These are phyloP conservation scores for Candida stauntonica DNA, from an alignment of 805 yeast species.

Conservation along the genomic window DNA sequence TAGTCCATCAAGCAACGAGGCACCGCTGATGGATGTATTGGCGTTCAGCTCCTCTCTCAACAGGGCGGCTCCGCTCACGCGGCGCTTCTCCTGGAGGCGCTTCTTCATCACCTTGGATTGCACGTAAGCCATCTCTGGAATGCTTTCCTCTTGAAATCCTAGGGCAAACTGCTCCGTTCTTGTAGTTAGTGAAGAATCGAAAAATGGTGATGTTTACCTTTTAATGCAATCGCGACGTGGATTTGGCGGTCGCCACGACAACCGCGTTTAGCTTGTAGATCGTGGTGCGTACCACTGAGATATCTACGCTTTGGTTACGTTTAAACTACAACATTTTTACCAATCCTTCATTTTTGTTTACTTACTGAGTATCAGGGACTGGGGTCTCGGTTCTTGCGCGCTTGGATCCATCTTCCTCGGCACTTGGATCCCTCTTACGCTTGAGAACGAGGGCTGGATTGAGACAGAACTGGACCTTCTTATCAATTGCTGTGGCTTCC, in stretches of 20 bases:
- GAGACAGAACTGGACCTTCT: conserved; percentile 56
- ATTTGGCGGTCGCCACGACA: background rate
- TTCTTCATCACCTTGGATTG: conserved; percentile 27
- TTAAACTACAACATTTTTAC: no score
- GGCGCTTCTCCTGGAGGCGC: conserved; percentile 27
- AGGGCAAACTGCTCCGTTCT: background rate
- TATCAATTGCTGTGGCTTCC: conserved; percentile 58
- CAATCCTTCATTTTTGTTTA: no score
- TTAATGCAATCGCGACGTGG: background rate
- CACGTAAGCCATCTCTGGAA: conserved; percentile 24
- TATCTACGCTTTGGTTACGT: no score
- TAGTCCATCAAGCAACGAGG: conserved; percentile 22
- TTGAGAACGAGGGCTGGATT: conserved; percentile 54
- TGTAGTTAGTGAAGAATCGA: background rate
- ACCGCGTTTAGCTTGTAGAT: no score
- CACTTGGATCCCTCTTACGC: conserved; percentile 33
- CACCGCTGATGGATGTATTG: conserved; percentile 11
- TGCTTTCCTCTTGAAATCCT: background rate
- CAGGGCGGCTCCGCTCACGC: conserved; percentile 31
- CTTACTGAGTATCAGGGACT: no score
- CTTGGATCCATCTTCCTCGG: conserved; percentile 27
- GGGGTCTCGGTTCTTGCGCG: conserved; percentile 1
- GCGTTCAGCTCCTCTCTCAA: conserved; percentile 28
- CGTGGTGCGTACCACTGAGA: background rate
- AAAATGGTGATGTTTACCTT: background rate